phyloP scores from a whole-genome alignment of 495 filamentous ascomycete species.

The Penicillium egyptiacum region DNA sequence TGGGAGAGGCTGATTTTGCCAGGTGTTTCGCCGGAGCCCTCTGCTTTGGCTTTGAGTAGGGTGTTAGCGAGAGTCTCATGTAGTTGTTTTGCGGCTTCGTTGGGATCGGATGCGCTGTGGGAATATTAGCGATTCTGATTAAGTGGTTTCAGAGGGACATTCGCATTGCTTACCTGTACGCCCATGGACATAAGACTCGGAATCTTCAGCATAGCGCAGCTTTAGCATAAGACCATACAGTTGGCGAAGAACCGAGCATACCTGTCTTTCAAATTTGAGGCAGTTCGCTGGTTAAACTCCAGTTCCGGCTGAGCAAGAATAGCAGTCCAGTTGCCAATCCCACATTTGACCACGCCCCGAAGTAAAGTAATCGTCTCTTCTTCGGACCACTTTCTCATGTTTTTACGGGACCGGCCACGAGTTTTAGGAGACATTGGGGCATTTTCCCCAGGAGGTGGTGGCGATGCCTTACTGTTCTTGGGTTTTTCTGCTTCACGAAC shows the following conservation, averaged over 20 bases:
- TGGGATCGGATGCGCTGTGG: slow-evolving; percentile 40
- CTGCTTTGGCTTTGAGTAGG: slow-evolving; percentile 37
- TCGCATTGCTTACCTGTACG: slow-evolving; percentile 36
- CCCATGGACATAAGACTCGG: slow-evolving; percentile 71
- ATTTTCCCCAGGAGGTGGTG: slow-evolving; percentile 23
- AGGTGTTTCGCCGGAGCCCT: slow-evolving; percentile 23
- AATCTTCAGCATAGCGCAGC: slow-evolving; percentile 45
- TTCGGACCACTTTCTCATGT: slow-evolving; percentile 71
- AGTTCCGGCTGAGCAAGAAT: slow-evolving; percentile 76
- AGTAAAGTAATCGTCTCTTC: slow-evolving; percentile 78
- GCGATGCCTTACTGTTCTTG: slow-evolving; percentile 3
- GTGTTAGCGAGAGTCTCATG: slow-evolving; percentile 41
- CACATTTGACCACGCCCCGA: slow-evolving; percentile 74
- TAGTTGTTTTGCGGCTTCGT: slow-evolving; percentile 48
- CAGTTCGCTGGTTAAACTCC: slow-evolving; percentile 70
- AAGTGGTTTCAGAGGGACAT: not conserved
- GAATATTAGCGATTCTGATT: slow-evolving; percentile 12
- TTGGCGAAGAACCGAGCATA: slow-evolving; percentile 20
- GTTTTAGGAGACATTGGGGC: slow-evolving; percentile 42
- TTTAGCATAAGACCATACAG: slow-evolving; percentile 11
- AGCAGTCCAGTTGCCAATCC: slow-evolving; percentile 83
- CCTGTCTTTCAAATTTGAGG: slow-evolving; percentile 84
- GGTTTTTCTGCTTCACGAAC: slow-evolving; percentile 5
- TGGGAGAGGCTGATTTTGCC: slow-evolving; percentile 30
- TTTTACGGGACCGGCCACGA: slow-evolving; percentile 47